phyloP scores from a whole-genome alignment of 371 early-diverging fungal species.

The Lichtheimia hyalospora region DNA sequence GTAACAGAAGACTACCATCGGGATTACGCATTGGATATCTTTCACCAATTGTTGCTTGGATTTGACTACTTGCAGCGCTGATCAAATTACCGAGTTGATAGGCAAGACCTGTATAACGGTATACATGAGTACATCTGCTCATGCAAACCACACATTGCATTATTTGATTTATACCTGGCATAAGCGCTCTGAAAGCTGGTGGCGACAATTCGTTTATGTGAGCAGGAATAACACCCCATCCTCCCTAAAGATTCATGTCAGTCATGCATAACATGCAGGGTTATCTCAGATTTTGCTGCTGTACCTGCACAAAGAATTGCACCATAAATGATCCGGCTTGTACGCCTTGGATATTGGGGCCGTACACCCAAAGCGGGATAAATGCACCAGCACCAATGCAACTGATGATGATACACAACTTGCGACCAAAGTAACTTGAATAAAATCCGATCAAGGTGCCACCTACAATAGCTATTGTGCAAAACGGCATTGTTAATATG shows the following conservation, averaged over 20 bases:
- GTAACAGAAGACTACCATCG: conserved; percentile 30
- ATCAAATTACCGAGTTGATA: conserved; percentile 75
- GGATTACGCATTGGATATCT: conserved; percentile 32
- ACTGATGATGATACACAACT: conserved; percentile 48
- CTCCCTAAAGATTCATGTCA: neutral
- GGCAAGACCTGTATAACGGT: conserved; percentile 36
- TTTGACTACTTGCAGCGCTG: conserved; percentile 65
- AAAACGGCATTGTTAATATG: too few species aligned
- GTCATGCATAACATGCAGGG: too few species aligned
- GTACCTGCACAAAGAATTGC: conserved; percentile 62
- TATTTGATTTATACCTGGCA: conserved; percentile 40
- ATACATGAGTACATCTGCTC: neutral
- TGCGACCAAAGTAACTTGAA: conserved; percentile 68
- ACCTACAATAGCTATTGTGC: conserved; percentile 38
- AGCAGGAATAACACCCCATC: conserved; percentile 53
- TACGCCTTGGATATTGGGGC: conserved; percentile 44
- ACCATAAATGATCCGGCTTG: conserved; percentile 60
- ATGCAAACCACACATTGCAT: neutral
- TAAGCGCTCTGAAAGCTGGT: conserved; percentile 59
- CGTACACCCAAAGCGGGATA: conserved; percentile 70
- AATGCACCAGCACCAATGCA: conserved; percentile 58
- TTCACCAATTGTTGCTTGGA: conserved; percentile 66
- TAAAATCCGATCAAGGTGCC: conserved; percentile 65
- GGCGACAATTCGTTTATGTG: conserved; percentile 73
- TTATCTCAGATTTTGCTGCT: too few species aligned